Evolutionary conservation across 2,329 filamentous ascomycete genomes (phyloP), one percentile per base, ranked within the genome.

Genomic region (Venturia pyrina): DNA sequence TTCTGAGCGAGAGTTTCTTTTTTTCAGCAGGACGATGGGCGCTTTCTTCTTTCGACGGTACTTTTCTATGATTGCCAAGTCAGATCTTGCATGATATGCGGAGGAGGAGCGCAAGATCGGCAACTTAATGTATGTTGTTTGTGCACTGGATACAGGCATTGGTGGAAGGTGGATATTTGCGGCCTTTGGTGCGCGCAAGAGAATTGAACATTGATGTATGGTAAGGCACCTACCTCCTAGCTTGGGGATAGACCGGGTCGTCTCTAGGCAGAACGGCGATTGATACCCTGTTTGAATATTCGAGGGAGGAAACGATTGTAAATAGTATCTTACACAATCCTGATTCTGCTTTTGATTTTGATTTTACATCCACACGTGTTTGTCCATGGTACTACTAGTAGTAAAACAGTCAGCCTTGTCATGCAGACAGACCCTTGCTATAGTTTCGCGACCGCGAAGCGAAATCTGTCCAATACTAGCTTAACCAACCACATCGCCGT

Each of bases 111-210:
- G 19, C 11, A 17, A 59, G 32, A 34, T 37, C 15, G 32, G 53
- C 53, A 59, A 59, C 32, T 59, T 59, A 59, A 59, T 59, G 53
- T 59, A 15, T 59, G 37, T 59, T 59, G 53, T 59, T 59, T 59
- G 32, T 59, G 50, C 2, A 59, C 53, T 59, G 53, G 53, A 59
- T 59, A 59, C 28, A 56, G n/a, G 46, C 19, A 21, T 17, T 19
- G 53, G 53, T 37, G 28, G 28, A n/a, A 59, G 28, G 10, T 21
- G 53, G 53, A 59, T 19, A 13, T 59, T 32, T 59, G 50, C 50
- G 24, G 50, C 50, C 50, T 28, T 28, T 17, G 28, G 28, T 10
- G 53, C 53, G 15, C 28, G 17, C 24, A 15, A 37, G 53, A 10
- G 53, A n/a, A 1, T 28, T 15, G 32, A 37, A 59, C 11, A 43